Base-by-base conservation (phyloP, 2,329 filamentous ascomycete species). In the Fusarium sp. region DNA sequence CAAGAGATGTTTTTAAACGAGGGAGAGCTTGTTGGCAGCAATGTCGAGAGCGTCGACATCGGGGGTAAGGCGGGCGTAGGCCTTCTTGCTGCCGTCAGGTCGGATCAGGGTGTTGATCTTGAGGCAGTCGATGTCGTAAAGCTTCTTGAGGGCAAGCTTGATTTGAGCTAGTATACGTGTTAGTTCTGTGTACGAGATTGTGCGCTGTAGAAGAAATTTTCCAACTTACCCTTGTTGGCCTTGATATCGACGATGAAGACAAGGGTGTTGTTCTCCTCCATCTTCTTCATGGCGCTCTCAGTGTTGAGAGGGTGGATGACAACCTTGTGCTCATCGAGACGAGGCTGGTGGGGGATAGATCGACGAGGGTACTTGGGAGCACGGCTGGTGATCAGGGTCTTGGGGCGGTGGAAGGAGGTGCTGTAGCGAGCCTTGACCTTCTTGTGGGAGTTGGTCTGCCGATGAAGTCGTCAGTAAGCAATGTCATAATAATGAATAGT, bases 251-350 rank as follows among this genome's bases (percentile, higher is more conserved):
- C 93, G 77, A 97, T 97, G 89, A 97, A 97, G 81, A 97, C 93
- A 54, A 99, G 90, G 76, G 96, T 99, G 90, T 99, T 99, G 91
- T 99, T 94, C 92, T 99, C 96, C 89, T 99, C 96, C 78, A 99
- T 97, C 92, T 97, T 97, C 93, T 99, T 99, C 95, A 99, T 98
- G 80, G 97, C 96, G 80, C 92, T 96, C 92, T 99, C 96, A 67
- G 96, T 99, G 91, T 99, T 99, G 81, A 99, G 89, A 75, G 96
- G 96, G 90, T 97, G 93, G 81, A 98, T 88, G 83, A 99, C 61
- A 51, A 98, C 88, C 91, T 97, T 97, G 89, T 94, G 92, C 86
- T 95, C 92, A 86, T 99, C 96, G 79, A 99, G 92, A 78, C 94
- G 92, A 77, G 94, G 91, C 81, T 89, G 88, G 83, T 95, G 91